Conservation (phyloP, 2,329 filamentous ascomycete species). For the Ophiostoma ips region DNA sequence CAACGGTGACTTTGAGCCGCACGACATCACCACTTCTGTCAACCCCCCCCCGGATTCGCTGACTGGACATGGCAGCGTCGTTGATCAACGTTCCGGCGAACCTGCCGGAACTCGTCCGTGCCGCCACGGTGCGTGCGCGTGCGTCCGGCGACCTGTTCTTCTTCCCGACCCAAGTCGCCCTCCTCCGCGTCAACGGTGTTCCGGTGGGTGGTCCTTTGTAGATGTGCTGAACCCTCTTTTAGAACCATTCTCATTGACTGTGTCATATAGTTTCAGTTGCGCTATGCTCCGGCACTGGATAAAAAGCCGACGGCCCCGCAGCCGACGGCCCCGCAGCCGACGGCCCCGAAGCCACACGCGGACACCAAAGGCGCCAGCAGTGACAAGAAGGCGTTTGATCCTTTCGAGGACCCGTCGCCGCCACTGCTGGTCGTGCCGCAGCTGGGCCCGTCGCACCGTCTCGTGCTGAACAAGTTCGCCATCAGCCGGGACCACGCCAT, state of each 20-base stretch:
- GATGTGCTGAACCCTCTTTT: too few relatives aligned
- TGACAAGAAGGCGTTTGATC: slow-evolving; percentile 32
- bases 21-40: too few relatives aligned
- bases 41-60: too few relatives aligned
- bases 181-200: slow-evolving; percentile 29
- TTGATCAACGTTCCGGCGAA: slow-evolving; percentile 29
- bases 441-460: slow-evolving; percentile 31
- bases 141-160: slow-evolving; percentile 36
- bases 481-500: slow-evolving; percentile 60
- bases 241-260: neutral
- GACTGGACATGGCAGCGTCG: neutral
- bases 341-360: slow-evolving; percentile 18
- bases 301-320: slow-evolving; percentile 44
- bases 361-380: neutral
- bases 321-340: too few relatives aligned
- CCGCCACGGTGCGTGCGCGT: slow-evolving; percentile 34
- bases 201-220: slow-evolving; percentile 28
- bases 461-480: slow-evolving; percentile 65
- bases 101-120: slow-evolving; percentile 36
- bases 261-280: slow-evolving; percentile 49
- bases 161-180: slow-evolving; percentile 38
- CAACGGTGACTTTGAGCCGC: neutral
- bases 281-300: slow-evolving; percentile 54
- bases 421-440: slow-evolving; percentile 42
- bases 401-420: slow-evolving; percentile 47